These are phyloP conservation scores for Colletotrichum sojae DNA, from an alignment of 2,329 filamentous ascomycete species.

Conservation along the genomic window DNA sequence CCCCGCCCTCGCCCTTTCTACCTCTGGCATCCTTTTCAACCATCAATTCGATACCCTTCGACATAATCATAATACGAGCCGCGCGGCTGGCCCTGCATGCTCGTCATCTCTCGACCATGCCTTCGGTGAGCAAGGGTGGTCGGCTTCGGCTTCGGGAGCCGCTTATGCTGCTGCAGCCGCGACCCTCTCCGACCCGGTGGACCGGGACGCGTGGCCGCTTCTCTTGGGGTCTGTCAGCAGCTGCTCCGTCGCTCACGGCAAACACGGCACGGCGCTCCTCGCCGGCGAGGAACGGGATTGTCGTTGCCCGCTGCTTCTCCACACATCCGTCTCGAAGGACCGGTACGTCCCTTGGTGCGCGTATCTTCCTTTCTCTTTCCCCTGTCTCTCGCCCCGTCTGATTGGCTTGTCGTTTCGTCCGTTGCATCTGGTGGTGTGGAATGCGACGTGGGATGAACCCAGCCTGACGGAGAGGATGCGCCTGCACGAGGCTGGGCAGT, in stretches of 20 bases:
- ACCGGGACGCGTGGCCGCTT: conserved; percentile 34
- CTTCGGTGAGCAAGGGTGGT: conserved; percentile 39
- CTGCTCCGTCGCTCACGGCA: conserved; percentile 28
- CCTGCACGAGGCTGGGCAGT: conserved; percentile 18
- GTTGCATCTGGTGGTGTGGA: conserved; percentile 5
- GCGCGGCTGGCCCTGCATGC: conserved; percentile 41
- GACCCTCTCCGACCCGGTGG: conserved; percentile 35
- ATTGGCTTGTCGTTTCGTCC: conserved; percentile 7
- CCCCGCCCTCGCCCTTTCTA: too few relatives aligned
- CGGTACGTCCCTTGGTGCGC: conserved; percentile 34
- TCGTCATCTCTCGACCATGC: conserved; percentile 24
- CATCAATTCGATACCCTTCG: background rate
- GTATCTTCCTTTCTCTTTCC: conserved; percentile 11
- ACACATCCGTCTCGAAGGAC: conserved; percentile 34
- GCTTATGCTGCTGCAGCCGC: conserved; percentile 24
- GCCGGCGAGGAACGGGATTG: background rate
- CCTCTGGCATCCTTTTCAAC: background rate
- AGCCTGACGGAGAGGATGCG: background rate
- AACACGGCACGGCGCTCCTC: conserved; percentile 11
- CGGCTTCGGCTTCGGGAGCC: conserved; percentile 7
- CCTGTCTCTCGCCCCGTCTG: background rate
- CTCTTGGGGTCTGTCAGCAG: conserved; percentile 28
- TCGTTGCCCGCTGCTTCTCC: conserved; percentile 28
- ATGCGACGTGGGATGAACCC: conserved; percentile 14
- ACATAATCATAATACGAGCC: conserved; percentile 20